These are phyloP conservation scores for Phyllosticta citriasiana DNA, from an alignment of 2,329 filamentous ascomycete genomes.

Conservation along the genomic window DNA sequence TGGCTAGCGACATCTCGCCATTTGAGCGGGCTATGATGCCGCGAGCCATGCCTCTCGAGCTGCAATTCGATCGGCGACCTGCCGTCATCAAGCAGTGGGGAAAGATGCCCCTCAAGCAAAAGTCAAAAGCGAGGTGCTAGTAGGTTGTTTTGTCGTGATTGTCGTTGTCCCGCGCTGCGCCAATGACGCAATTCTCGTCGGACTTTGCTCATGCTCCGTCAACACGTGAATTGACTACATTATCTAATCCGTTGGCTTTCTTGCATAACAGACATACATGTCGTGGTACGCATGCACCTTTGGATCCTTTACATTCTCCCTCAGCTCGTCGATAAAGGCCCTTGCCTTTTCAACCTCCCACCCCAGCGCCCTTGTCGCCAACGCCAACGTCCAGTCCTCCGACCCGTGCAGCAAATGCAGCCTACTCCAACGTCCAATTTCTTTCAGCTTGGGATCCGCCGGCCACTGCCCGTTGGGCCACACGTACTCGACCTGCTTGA, in stretches of 20 bases:
- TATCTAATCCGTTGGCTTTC: neutral
- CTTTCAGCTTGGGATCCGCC: constrained; percentile 21
- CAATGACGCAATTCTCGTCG: neutral
- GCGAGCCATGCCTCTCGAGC: neutral
- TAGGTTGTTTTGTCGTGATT: neutral
- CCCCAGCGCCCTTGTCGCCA: constrained; percentile 20
- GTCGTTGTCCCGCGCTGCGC: neutral
- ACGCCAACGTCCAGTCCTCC: constrained; percentile 27
- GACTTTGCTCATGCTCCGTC: neutral
- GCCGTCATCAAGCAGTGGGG: neutral
- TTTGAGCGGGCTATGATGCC: neutral
- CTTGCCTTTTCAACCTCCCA: constrained; percentile 8
- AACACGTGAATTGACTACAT: neutral
- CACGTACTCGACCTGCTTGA: constrained; percentile 34
- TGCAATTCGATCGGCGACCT: neutral
- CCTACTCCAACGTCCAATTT: constrained; percentile 23
- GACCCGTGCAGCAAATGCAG: constrained; percentile 28
- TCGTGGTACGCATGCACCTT: constrained; percentile 5
- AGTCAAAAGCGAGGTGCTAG: neutral
- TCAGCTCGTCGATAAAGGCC: constrained; percentile 5
- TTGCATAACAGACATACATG: constrained; percentile 3
- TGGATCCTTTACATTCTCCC: constrained; percentile 1
- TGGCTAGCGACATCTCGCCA: neutral
- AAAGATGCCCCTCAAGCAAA: neutral
- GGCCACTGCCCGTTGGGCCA: constrained; percentile 26